These are phyloP conservation scores for Zymoseptoria tritici DNA, from an alignment of 2,329 filamentous ascomycete genomes.

Conservation along the genomic window DNA sequence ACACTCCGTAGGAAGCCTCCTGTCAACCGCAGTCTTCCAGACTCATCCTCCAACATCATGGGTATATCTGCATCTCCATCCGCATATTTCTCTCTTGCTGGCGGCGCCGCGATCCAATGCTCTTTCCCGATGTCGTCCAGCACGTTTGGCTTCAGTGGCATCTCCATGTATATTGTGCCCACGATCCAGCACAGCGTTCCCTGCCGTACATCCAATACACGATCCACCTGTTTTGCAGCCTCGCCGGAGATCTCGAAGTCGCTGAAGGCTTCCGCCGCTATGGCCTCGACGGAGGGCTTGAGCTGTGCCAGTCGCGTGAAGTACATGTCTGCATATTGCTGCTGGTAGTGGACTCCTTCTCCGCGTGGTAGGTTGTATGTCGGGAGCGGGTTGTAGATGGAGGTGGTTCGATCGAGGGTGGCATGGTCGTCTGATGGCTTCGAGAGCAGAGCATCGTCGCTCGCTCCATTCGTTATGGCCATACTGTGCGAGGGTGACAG, in stretches of 20 bases:
- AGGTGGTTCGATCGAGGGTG: slow-evolving; percentile 47
- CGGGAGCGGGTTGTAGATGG: slow-evolving; percentile 64
- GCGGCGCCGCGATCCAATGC: slow-evolving; percentile 84
- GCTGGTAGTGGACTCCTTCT: slow-evolving; percentile 65
- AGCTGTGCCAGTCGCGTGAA: slow-evolving; percentile 83
- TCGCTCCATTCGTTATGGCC: slow-evolving; percentile 12
- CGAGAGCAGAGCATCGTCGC: slow-evolving; percentile 18
- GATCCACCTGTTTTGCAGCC: slow-evolving; percentile 65
- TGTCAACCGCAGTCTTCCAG: slow-evolving; percentile 72
- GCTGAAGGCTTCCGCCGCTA: slow-evolving; percentile 69
- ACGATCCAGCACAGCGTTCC: slow-evolving; percentile 92
- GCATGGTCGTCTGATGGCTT: slow-evolving; percentile 32
- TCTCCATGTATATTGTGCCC: slow-evolving; percentile 94
- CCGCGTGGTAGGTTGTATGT: slow-evolving; percentile 66
- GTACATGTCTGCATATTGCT: slow-evolving; percentile 98
- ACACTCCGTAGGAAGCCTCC: slow-evolving; percentile 61
- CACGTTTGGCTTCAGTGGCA: slow-evolving; percentile 93
- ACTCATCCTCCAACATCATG: slow-evolving; percentile 82
- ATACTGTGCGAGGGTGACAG: slow-evolving; percentile 6
- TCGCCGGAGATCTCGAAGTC: slow-evolving; percentile 71
- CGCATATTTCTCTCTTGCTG: slow-evolving; percentile 56
- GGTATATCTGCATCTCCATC: slow-evolving; percentile 15
- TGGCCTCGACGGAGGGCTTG: slow-evolving; percentile 70
- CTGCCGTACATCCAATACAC: slow-evolving; percentile 91
- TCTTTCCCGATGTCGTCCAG: slow-evolving; percentile 91